Evolutionary conservation across 176 grass and related monocot species (phyloP).

Genomic region (barley (Hordeum vulgare)): MorexV3_pseudomolecules_assembly NC_058519.1:411026841-411027340

Average conservation of each 20-base stretch:
- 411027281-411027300: no score
- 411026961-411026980: constrained; percentile 62
- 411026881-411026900: constrained; percentile 71
- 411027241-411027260: no score
- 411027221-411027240: no score
- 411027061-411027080: no score
- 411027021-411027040: no score
- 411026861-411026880: constrained; percentile 85
- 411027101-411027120: constrained; percentile 54
- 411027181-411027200: constrained; percentile 38
- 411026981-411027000: constrained; percentile 62
- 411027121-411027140: constrained; percentile 72
- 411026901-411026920: constrained; percentile 28
- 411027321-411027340: no score
- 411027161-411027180: constrained; percentile 51
- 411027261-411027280: no score
- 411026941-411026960: no score
- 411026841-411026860: constrained; percentile 30
- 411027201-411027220: constrained; percentile 72
- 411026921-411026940: constrained; percentile 71
- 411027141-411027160: constrained; percentile 60
- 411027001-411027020: no score
- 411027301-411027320: no score
- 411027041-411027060: no score
- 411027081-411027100: no score